These are phyloP conservation scores for Ceratopteris richardii DNA, from an alignment of 75 land plant species.

Conservation along the genomic window DNA sequence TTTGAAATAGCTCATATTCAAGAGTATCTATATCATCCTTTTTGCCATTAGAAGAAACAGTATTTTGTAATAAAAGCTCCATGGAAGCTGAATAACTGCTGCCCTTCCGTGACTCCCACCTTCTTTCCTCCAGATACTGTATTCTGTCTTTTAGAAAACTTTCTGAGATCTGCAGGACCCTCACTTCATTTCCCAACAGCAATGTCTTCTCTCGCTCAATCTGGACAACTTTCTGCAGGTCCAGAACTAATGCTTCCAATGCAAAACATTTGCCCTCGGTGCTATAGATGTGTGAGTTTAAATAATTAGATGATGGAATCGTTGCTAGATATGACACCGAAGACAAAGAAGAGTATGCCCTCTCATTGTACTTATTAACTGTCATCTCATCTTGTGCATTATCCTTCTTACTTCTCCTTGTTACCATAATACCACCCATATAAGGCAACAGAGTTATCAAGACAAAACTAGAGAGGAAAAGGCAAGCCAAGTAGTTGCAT, in stretches of 20 bases:
- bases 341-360: too few relatives aligned
- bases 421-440: too few relatives aligned
- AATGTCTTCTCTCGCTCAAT: slow-evolving; percentile 1
- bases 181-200: background rate
- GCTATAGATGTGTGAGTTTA: background rate
- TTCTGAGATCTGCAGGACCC: slow-evolving; percentile 5
- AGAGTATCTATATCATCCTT: background rate
- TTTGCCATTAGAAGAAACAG: background rate
- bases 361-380: too few relatives aligned
- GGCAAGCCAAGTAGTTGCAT: too few relatives aligned
- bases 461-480: too few relatives aligned
- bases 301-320: too few relatives aligned
- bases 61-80: background rate
- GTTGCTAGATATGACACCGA: too few relatives aligned
- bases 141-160: slow-evolving; percentile 1
- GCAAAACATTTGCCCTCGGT: background rate
- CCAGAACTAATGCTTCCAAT: slow-evolving; percentile 1
- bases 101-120: background rate
- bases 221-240: slow-evolving; percentile 1
- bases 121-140: slow-evolving; percentile 1
- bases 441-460: too few relatives aligned
- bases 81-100: background rate
- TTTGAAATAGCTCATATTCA: background rate
- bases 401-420: too few relatives aligned
- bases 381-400: too few relatives aligned